A percentile compares a stretch with the other conserved stretches of the same genome.
phyloP scores from a whole-genome alignment of 257 asterid genomes.

The Solanum verrucosum region DNA sequence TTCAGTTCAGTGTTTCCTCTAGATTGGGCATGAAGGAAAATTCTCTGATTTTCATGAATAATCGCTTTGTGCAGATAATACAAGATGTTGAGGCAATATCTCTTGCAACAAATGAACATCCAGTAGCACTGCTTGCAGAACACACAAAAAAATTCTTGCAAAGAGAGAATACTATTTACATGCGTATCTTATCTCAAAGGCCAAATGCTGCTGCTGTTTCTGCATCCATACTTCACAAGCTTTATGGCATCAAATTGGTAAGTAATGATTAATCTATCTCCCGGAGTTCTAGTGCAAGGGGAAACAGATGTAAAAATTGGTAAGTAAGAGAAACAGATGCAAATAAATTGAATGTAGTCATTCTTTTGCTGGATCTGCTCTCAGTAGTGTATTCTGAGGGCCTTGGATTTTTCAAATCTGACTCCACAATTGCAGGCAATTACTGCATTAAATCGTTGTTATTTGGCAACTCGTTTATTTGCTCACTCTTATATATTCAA shows the following conservation, averaged over 20 bases:
- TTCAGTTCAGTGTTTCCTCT: neutral
- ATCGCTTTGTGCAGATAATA: constrained; percentile 40
- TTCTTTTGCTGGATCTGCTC: neutral
- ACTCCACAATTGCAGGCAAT: neutral
- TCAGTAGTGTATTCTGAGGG: neutral
- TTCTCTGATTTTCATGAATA: constrained; percentile 10
- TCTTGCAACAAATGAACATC: constrained; percentile 72
- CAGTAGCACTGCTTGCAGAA: constrained; percentile 76
- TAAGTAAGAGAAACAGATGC: neutral
- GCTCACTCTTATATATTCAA: neutral
- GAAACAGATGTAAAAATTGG: neutral
- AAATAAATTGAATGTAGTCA: neutral
- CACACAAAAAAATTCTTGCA: constrained; percentile 49
- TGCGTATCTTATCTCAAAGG: constrained; percentile 60
- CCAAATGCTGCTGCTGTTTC: constrained; percentile 70
- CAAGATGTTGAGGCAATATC: constrained; percentile 71
- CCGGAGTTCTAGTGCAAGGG: neutral
- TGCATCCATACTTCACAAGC: constrained; percentile 82
- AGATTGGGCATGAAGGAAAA: constrained; percentile 1
- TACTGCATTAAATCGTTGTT: neutral
- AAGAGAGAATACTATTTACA: constrained; percentile 44
- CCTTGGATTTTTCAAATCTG: neutral
- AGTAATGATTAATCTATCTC: constrained; percentile 1
- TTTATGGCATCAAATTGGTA: constrained; percentile 80
- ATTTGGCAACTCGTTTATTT: neutral